These are phyloP conservation scores for Silene uniflora DNA, from an alignment of 148 eudicot genomes.

Conservation along the genomic window DNA sequence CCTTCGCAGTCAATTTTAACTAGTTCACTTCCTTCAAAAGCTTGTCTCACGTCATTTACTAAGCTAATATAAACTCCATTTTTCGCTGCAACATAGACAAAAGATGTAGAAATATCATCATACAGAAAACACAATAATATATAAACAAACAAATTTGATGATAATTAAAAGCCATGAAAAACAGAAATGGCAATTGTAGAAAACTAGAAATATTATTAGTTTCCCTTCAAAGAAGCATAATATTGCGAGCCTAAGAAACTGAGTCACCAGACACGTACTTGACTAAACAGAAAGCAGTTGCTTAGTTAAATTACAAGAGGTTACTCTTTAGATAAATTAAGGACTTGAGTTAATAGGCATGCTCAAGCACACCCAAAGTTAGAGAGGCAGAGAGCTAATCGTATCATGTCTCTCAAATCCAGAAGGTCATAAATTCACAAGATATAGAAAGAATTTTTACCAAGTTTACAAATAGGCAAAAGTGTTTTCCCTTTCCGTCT, in stretches of 20 bases:
- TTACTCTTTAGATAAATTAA: background rate
- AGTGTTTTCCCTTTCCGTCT: slow-evolving; percentile 66
- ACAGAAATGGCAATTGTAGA: background rate
- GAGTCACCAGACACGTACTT: background rate
- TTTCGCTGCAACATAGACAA: slow-evolving; percentile 48
- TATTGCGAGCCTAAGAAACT: background rate
- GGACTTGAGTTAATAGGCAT: background rate
- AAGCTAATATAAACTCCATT: slow-evolving; percentile 73
- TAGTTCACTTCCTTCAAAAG: slow-evolving; percentile 77
- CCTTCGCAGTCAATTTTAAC: slow-evolving; percentile 84
- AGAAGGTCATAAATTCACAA: background rate
- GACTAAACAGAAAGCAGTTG: background rate
- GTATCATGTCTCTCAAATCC: background rate
- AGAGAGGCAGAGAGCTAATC: background rate
- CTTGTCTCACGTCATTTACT: slow-evolving; percentile 79
- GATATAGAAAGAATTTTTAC: slow-evolving; percentile 28
- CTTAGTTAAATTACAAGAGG: background rate
- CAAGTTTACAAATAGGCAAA: slow-evolving; percentile 76
- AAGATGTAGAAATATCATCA: slow-evolving; percentile 10
- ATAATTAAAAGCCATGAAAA: background rate
- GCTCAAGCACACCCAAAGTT: background rate
- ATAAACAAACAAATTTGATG: background rate
- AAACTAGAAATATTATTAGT: background rate
- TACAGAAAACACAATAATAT: background rate
- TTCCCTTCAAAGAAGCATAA: background rate